phyloP scores from a whole-genome alignment of 345 rosid species.

The Salix arbutifolia region DNA sequence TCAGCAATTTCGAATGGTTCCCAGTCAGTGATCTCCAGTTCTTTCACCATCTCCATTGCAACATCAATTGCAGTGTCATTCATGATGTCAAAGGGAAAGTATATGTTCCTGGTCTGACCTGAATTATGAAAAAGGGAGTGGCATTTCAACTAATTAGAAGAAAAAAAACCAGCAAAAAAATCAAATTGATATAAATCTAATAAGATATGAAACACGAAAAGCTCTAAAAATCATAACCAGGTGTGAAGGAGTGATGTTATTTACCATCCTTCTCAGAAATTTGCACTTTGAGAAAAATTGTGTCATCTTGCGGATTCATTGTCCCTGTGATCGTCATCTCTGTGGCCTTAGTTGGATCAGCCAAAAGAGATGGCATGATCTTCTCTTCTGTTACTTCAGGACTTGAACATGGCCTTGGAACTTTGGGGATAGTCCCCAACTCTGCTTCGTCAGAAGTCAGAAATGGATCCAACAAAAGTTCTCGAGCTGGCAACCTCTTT shows the following conservation, averaged over 20 bases:
- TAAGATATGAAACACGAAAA: background rate
- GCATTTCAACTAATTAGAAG: no score
- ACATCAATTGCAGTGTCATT: slow-evolving; percentile 76
- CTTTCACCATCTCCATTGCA: slow-evolving; percentile 89
- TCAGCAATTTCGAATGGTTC: slow-evolving; percentile 67
- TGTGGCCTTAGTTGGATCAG: slow-evolving; percentile 41
- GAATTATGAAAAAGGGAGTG: slow-evolving; percentile 8
- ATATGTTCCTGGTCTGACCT: slow-evolving; percentile 76
- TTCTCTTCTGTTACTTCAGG: slow-evolving; percentile 29
- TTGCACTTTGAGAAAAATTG: slow-evolving; percentile 82
- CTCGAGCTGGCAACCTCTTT: slow-evolving; percentile 68
- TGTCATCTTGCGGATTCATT: slow-evolving; percentile 67
- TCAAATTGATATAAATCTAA: background rate
- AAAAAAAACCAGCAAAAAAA: background rate
- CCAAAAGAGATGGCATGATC: slow-evolving; percentile 21
- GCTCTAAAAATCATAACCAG: background rate
- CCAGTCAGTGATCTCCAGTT: slow-evolving; percentile 69
- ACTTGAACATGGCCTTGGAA: slow-evolving; percentile 28
- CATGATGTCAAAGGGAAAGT: slow-evolving; percentile 68
- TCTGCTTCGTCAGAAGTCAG: slow-evolving; percentile 41
- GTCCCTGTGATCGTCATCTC: slow-evolving; percentile 80
- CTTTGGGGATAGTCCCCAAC: slow-evolving; percentile 21
- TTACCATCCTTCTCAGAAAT: slow-evolving; percentile 70
- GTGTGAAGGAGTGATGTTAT: background rate
- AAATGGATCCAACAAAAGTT: slow-evolving; percentile 70